phyloP scores from a whole-genome alignment of 192 early-diverging fungal species.

The Umbelopsis isabellina region DNA sequence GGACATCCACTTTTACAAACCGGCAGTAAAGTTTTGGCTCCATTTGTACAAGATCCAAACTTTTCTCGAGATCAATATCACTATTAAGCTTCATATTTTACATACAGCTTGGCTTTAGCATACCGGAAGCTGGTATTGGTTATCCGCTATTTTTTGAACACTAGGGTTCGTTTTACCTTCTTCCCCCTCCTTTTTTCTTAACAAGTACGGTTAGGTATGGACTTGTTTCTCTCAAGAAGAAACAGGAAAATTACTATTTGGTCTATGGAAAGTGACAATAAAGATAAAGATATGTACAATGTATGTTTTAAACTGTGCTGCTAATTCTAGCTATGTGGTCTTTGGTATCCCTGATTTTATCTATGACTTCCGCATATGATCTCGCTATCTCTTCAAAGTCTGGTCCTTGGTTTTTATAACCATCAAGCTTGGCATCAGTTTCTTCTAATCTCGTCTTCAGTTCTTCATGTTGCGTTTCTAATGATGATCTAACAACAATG shows the following conservation, averaged over 20 bases:
- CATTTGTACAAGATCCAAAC: conserved; percentile 94
- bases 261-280: neutral
- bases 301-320: neutral
- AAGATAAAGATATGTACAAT: neutral
- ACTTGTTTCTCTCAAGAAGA: neutral
- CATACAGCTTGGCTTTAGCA: neutral
- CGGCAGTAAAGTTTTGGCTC: conserved; percentile 89
- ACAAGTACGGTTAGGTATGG: neutral
- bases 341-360: conserved; percentile 12
- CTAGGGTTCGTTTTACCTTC: neutral
- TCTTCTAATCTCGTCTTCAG: neutral
- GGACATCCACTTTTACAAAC: conserved; percentile 98
- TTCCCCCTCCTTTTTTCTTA: neutral
- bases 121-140: conserved; percentile 1
- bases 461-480: conserved; percentile 5
- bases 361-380: neutral
- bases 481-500: neutral
- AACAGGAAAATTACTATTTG: too few species aligned
- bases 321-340: conserved; percentile 11
- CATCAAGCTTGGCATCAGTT: neutral
- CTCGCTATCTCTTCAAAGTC: conserved; percentile 8
- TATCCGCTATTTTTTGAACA: neutral
- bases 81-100: conserved; percentile 41
- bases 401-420: neutral
- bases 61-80: conserved; percentile 80